Base-by-base conservation (phyloP, 768 basidiomycete species). In the Psilocybe cubensis region DNA sequence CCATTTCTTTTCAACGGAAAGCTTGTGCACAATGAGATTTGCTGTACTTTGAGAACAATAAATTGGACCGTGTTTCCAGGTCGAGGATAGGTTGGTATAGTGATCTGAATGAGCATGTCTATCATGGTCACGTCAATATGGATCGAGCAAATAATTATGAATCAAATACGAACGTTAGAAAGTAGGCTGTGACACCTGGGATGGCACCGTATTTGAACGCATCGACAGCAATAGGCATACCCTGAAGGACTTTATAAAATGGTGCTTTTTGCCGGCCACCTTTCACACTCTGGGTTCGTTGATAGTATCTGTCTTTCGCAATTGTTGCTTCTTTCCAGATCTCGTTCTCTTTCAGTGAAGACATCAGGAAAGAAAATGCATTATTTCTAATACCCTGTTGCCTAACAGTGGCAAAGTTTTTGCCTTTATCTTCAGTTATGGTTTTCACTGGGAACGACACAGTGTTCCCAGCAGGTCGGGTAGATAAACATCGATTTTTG, bases 91-190 rank as follows among this genome's bases (percentile, higher is more conserved):
- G 64, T 91, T 96, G 0, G 97, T 97, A 68, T 97, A 98, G 65
- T 96, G 95, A 71, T 98, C 94, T 3, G 94, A 96, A 72, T 99
- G 97, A 0, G 96, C 96, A 68, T 98, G 96, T 8, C 94, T 96
- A 57, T 62, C 8, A 43, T 9, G 23, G 27, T 27, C 12, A 7
- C 28, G 40, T 65, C 51, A 73, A 61, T 35, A 50, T 43, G 23
- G 40, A 17, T 54, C 41, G 8, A 58, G 33, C 29, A 23, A 41
- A 17, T 17, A 23, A 20, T 33, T 3, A 42, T 40, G 41, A 49
- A 23, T 10, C 35, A 38, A 23, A 62, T 31, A 56, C 71, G 44
- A 65, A 96, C 95, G 94, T 94, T 60, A 98, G 72, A 63, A 97
- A 94, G 70, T 98, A 98, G 0, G 95, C 92, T 25, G 85, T 91